Percentiles rank a stretch among this genome's conserved stretches.
Evolutionary conservation across 202 grass and related monocot species (phyloP).

Genomic region (Digitaria exilis): DNA sequence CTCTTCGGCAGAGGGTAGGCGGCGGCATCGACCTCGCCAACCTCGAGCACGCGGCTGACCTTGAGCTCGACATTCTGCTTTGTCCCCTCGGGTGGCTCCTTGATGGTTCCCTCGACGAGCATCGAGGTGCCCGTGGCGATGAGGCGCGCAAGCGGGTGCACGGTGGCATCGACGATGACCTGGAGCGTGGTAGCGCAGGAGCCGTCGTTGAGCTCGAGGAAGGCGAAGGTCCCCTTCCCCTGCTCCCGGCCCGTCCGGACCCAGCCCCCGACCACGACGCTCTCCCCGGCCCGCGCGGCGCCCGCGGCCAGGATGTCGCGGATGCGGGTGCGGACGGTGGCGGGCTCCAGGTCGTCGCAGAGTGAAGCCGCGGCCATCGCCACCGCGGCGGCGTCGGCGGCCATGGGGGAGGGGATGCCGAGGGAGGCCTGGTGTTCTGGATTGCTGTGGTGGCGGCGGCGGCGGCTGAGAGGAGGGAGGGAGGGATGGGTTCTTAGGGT

Average conservation of each 20-base stretch:
- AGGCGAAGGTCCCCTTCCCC: constrained; percentile 69
- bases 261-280: constrained; percentile 71
- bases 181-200: constrained; percentile 64
- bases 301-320: constrained; percentile 50
- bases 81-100: constrained; percentile 70
- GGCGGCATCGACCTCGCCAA: constrained; percentile 70
- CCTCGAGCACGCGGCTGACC: constrained; percentile 70
- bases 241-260: constrained; percentile 77
- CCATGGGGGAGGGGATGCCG: background rate
- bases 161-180: constrained; percentile 64
- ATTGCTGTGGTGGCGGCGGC: background rate
- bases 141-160: constrained; percentile 62
- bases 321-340: constrained; percentile 48
- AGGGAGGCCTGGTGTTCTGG: background rate
- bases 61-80: constrained; percentile 84
- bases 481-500: background rate
- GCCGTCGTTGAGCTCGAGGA: constrained; percentile 78
- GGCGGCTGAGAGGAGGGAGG: background rate
- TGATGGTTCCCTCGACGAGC: constrained; percentile 79
- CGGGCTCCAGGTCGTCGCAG: constrained; percentile 42
- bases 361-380: constrained; percentile 1
- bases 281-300: constrained; percentile 40
- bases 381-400: background rate
- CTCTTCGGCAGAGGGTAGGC: constrained; percentile 87
- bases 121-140: constrained; percentile 80